Evolutionary conservation across 2,329 filamentous ascomycete species (phyloP).

Genomic region (Alternaria sp.): DNA sequence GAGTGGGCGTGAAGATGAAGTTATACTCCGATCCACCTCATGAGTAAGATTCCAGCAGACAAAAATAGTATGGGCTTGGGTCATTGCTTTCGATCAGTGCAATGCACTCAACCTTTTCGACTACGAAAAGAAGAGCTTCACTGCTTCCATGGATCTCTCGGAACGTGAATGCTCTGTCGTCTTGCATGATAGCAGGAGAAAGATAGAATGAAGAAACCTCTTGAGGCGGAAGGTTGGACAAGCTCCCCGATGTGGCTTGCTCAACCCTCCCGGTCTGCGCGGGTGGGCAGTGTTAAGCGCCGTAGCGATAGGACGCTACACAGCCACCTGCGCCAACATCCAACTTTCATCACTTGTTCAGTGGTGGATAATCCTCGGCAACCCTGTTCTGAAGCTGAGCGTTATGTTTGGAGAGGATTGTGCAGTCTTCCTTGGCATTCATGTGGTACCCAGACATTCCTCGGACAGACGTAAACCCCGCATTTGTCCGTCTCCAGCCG

Average conservation of each 20-base stretch:
- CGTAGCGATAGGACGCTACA: background rate
- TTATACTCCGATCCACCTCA: background rate
- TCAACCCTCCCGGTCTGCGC: background rate
- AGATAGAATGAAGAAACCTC: fast-evolving
- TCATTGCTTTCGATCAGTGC: background rate
- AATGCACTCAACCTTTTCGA: background rate
- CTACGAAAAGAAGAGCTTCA: background rate
- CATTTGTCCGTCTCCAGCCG: background rate
- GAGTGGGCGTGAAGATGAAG: background rate
- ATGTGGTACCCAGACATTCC: background rate
- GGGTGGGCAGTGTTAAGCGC: background rate
- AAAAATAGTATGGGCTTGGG: background rate
- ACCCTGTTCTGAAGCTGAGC: background rate
- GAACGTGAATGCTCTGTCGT: background rate
- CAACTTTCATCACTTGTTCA: background rate
- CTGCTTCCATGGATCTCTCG: background rate
- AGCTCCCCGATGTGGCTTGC: background rate
- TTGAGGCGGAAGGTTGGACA: background rate
- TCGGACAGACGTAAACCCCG: background rate
- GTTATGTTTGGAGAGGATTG: background rate
- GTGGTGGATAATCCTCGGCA: background rate
- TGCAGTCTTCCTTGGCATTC: background rate
- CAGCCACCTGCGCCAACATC: background rate
- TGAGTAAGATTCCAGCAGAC: background rate
- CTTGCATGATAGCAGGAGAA: background rate